A percentile compares a stretch with the other conserved stretches of the same genome.
These are phyloP conservation scores for Amanita exitialis DNA, from an alignment of 768 basidiomycete genomes.

Conservation along the genomic window DNA sequence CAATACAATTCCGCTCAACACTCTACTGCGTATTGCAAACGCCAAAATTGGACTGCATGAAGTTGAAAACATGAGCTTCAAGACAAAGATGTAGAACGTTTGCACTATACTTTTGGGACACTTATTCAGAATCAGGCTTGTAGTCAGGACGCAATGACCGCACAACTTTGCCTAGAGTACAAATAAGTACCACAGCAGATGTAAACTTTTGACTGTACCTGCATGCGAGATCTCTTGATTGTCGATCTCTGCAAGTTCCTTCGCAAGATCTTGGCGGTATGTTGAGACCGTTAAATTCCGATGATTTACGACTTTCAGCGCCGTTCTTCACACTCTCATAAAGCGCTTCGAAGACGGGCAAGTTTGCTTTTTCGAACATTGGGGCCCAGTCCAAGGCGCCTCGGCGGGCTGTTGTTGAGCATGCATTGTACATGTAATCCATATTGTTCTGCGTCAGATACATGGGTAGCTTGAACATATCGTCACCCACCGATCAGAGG, in stretches of 20 bases:
- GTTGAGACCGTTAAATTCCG: conserved; percentile 93
- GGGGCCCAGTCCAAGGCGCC: conserved; percentile 99
- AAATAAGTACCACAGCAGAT: not conserved
- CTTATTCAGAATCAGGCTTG: conserved; percentile 51
- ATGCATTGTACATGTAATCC: conserved; percentile 99
- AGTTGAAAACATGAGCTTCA: conserved; percentile 23
- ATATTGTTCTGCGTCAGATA: conserved; percentile 37
- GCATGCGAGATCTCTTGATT: conserved; percentile 99
- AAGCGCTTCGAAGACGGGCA: conserved; percentile 89
- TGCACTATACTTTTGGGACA: not conserved
- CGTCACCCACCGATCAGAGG: conserved; percentile 77
- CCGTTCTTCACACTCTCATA: conserved; percentile 94
- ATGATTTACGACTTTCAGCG: conserved; percentile 92
- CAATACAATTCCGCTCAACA: conserved; percentile 20
- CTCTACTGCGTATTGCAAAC: conserved; percentile 14
- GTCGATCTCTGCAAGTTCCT: conserved; percentile 90
- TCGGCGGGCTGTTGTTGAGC: conserved; percentile 97
- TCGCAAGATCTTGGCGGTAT: conserved; percentile 87
- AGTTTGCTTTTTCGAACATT: conserved; percentile 88
- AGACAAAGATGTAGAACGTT: not conserved
- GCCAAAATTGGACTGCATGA: conserved; percentile 24
- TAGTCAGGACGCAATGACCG: conserved; percentile 82
- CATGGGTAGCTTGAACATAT: not conserved
- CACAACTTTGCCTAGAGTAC: conserved; percentile 69
- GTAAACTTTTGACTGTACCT: conserved; percentile 33